Percentiles rank a stretch among this genome's conserved stretches.
Conservation (phyloP, 1,139 yeast species). For the Yamadazyma aaseri region DNA sequence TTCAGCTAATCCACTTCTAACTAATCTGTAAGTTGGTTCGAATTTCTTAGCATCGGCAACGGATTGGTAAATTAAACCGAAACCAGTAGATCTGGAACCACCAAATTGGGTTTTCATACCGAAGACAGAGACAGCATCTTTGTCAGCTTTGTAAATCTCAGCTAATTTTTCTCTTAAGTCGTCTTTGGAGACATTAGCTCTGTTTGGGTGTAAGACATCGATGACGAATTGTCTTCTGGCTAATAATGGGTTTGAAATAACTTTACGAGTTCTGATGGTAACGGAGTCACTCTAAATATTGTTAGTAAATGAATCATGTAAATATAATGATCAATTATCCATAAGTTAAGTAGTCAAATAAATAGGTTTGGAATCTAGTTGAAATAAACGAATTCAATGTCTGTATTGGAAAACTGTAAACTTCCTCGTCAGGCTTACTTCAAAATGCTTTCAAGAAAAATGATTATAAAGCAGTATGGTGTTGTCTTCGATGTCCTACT, state of each 20-base stretch:
- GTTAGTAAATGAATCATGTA: conserved; percentile 31
- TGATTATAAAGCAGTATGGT: no score
- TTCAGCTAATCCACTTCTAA: conserved; percentile 96
- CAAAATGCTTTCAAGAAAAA: no score
- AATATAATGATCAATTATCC: not conserved
- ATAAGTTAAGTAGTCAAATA: no score
- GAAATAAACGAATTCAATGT: no score
- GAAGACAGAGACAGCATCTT: conserved; percentile 97
- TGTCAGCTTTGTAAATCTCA: conserved; percentile 95
- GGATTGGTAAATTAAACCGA: conserved; percentile 98
- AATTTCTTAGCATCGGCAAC: conserved; percentile 97
- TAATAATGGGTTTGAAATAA: conserved; percentile 98
- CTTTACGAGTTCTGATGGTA: conserved; percentile 99
- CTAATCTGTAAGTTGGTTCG: conserved; percentile 99
- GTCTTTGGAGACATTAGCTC: conserved; percentile 98
- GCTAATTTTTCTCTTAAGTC: conserved; percentile 98
- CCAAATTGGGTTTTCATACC: conserved; percentile 99
- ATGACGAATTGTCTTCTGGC: conserved; percentile 99
- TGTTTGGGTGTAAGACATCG: conserved; percentile 99
- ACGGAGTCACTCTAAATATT: conserved; percentile 85
- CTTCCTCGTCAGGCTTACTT: no score
- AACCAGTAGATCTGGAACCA: conserved; percentile 99
- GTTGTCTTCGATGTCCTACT: no score
- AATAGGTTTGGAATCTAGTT: no score
- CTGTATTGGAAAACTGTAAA: no score